These are phyloP conservation scores for Solioccasus polychromus DNA, from an alignment of 768 basidiomycete species.

Conservation along the genomic window DNA sequence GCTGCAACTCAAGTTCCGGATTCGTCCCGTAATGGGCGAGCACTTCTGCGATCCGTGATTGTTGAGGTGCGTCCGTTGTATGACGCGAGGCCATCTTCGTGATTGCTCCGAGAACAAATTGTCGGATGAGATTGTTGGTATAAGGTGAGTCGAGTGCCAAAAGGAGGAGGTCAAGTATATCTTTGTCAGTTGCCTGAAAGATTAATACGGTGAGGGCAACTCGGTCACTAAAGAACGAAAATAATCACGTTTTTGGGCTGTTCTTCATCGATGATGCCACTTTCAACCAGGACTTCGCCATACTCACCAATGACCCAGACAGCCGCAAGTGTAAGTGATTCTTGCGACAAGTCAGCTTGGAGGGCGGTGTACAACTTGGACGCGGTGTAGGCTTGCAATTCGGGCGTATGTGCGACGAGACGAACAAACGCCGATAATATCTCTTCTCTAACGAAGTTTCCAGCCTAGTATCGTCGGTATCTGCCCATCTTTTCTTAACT, in stretches of 20 bases:
- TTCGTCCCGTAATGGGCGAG: constrained; percentile 82
- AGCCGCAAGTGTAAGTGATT: constrained; percentile 88
- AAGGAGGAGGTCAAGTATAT: constrained; percentile 82
- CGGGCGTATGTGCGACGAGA: constrained; percentile 94
- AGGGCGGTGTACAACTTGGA: constrained; percentile 89
- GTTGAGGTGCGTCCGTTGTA: constrained; percentile 61
- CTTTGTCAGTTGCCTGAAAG: constrained; percentile 69
- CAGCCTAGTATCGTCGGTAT: constrained; percentile 57
- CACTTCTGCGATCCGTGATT: constrained; percentile 75
- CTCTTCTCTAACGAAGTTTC: constrained; percentile 97
- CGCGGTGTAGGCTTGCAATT: constrained; percentile 92
- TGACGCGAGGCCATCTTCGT: constrained; percentile 87
- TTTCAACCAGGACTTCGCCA: constrained; percentile 83
- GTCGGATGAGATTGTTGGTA: constrained; percentile 84
- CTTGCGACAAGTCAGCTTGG: constrained; percentile 90
- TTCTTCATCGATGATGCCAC: constrained; percentile 79
- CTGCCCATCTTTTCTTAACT: neutral
- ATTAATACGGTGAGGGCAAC: neutral
- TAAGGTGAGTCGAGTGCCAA: constrained; percentile 93
- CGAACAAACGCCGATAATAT: constrained; percentile 94
- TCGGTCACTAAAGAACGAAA: neutral
- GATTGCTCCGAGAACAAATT: constrained; percentile 86
- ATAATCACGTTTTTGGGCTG: constrained; percentile 59
- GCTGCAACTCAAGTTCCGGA: constrained; percentile 92
- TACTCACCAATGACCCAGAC: constrained; percentile 98